Conservation (phyloP, 2,329 filamentous ascomycete genomes). For the Talaromyces sp. region DNA sequence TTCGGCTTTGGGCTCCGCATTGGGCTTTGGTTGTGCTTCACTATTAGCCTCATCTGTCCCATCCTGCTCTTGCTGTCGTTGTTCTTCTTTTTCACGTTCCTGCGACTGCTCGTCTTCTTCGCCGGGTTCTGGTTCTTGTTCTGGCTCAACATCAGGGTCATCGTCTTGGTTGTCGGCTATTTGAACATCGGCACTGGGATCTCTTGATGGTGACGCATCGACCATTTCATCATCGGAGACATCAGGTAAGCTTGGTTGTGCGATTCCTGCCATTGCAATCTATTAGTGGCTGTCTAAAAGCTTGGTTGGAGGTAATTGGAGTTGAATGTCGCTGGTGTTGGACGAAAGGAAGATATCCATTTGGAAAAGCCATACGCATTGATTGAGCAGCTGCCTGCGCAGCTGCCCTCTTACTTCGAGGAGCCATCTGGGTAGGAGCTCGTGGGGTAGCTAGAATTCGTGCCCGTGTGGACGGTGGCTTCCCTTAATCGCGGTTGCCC, state of each 20-base stretch:
- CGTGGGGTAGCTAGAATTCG: background rate
- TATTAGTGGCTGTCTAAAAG: background rate
- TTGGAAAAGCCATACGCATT: slow-evolving; percentile 34
- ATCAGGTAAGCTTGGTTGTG: slow-evolving; percentile 40
- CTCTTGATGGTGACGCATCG: slow-evolving; percentile 35
- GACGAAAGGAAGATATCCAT: background rate
- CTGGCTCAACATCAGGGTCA: slow-evolving; percentile 28
- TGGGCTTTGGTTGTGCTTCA: slow-evolving; percentile 27
- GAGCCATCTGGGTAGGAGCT: slow-evolving; percentile 35
- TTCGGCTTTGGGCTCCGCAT: slow-evolving; percentile 43
- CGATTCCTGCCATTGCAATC: slow-evolving; percentile 34
- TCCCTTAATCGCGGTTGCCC: slow-evolving; percentile 11
- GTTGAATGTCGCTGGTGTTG: background rate
- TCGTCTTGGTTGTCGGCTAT: slow-evolving; percentile 34
- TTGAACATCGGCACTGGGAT: slow-evolving; percentile 31
- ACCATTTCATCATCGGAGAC: slow-evolving; percentile 46
- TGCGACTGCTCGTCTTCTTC: slow-evolving; percentile 18
- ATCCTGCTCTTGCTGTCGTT: slow-evolving; percentile 30
- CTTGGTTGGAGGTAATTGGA: background rate
- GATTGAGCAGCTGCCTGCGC: slow-evolving; percentile 47
- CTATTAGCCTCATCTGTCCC: slow-evolving; percentile 30
- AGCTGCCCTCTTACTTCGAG: slow-evolving; percentile 44
- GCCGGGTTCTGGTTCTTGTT: slow-evolving; percentile 47
- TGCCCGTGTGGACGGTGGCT: slow-evolving; percentile 11
- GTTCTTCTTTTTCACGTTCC: slow-evolving; percentile 28